Conservation (phyloP, 441 rosid genomes). For the Mallotus japonicus region DNA sequence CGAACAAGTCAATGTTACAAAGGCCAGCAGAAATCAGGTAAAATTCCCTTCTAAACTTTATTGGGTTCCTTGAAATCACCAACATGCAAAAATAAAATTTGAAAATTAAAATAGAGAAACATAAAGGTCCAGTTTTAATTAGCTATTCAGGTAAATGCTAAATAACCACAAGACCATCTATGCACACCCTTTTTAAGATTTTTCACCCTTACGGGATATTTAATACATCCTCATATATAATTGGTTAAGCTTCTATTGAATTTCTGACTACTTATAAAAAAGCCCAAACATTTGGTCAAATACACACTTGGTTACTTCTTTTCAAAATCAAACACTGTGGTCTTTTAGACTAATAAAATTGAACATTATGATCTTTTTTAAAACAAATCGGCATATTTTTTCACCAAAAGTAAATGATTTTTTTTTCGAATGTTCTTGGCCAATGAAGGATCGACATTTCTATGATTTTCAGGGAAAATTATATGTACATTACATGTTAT, state of each 20-base stretch:
- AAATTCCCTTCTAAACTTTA: slow-evolving; percentile 1
- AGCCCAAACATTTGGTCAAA: too few relatives aligned
- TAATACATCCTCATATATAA: not conserved
- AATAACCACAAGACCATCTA: not conserved
- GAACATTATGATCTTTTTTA: not conserved
- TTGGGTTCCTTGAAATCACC: not conserved
- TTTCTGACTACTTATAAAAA: not conserved
- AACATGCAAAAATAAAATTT: not conserved
- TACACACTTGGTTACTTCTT: not conserved
- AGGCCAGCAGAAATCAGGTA: not conserved
- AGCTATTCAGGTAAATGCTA: not conserved
- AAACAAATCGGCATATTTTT: not conserved
- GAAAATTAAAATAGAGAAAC: not conserved
- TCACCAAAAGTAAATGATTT: not conserved
- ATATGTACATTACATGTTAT: not conserved
- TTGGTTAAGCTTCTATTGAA: not conserved
- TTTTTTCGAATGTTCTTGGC: not conserved
- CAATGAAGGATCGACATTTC: not conserved
- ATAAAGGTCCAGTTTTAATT: not conserved
- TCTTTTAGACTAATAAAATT: not conserved
- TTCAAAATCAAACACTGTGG: not conserved
- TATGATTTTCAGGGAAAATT: not conserved
- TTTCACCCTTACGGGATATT: not conserved
- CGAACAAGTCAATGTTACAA: not conserved
- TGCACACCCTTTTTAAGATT: not conserved